phyloP scores from a whole-genome alignment of 2,329 filamentous ascomycete genomes.

The Nemania sp. region DNA sequence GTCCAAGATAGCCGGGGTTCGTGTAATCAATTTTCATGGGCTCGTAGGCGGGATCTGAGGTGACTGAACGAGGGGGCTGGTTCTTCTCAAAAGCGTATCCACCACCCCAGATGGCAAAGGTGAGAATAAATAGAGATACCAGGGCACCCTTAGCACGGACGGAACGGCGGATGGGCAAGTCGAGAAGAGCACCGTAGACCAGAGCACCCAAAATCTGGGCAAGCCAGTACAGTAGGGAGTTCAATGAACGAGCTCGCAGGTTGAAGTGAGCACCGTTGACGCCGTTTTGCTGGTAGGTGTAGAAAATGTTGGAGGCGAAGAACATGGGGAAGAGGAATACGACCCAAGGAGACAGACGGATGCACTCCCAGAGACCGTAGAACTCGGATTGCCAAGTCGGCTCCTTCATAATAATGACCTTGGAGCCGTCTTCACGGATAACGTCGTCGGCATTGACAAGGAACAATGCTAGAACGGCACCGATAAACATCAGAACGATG shows the following conservation, averaged over 20 bases:
- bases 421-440: constrained; percentile 75
- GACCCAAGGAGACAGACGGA: constrained; percentile 74
- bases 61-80: constrained; percentile 60
- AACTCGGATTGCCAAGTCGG: constrained; percentile 80
- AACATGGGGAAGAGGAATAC: constrained; percentile 82
- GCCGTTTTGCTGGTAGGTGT: constrained; percentile 80
- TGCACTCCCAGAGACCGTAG: constrained; percentile 73
- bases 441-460: constrained; percentile 75
- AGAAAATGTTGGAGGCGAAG: constrained; percentile 83
- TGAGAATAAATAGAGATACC: constrained; percentile 69
- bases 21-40: constrained; percentile 64
- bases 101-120: constrained; percentile 78
- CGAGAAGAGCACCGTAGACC: constrained; percentile 74
- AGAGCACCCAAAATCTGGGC: constrained; percentile 79
- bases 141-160: constrained; percentile 72
- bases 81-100: constrained; percentile 76
- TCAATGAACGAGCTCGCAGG: constrained; percentile 76
- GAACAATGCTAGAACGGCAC: constrained; percentile 70
- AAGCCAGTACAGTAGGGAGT: constrained; percentile 77
- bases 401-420: constrained; percentile 80
- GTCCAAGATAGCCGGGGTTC: constrained; percentile 71
- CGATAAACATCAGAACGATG: constrained; percentile 76
- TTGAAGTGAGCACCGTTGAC: constrained; percentile 78
- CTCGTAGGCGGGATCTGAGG: constrained; percentile 34
- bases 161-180: constrained; percentile 69